Conservation (phyloP, 345 rosid genomes). For the Lagerstroemia speciosa region DNA sequence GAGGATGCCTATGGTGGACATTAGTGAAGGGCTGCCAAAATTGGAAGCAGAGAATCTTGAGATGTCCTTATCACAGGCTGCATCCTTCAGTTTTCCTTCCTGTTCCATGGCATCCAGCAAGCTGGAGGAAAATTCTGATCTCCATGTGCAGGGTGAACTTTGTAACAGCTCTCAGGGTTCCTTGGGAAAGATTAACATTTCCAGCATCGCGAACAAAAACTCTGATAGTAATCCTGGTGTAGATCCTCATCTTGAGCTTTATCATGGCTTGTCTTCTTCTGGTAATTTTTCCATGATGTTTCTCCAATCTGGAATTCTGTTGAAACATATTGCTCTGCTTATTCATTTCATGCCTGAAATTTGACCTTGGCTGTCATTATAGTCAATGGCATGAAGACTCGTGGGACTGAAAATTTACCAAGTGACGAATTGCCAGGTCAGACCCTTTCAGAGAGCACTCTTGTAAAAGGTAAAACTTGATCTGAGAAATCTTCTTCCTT, state of each 20-base stretch:
- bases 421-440: neutral
- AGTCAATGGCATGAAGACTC: neutral
- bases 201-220: slow-evolving; percentile 4
- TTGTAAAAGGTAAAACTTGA: neutral
- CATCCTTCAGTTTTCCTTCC: slow-evolving; percentile 25
- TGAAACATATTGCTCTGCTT: neutral
- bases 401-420: neutral
- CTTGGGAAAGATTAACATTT: slow-evolving; percentile 17
- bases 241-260: slow-evolving; percentile 43
- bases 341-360: neutral
- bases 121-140: slow-evolving; percentile 22
- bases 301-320: neutral
- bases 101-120: slow-evolving; percentile 24
- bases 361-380: neutral
- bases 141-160: slow-evolving; percentile 13
- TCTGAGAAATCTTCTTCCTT: neutral
- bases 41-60: slow-evolving; percentile 26
- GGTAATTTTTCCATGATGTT: slow-evolving; percentile 16
- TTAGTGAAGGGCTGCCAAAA: slow-evolving; percentile 23
- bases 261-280: slow-evolving; percentile 22
- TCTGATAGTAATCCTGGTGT: slow-evolving; percentile 26
- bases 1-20: slow-evolving; percentile 23
- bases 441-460: neutral
- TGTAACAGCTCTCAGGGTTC: slow-evolving; percentile 21
- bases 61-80: slow-evolving; percentile 38